Evolutionary conservation across 2,329 filamentous ascomycete genomes (phyloP).

Genomic region (Lomentospora prolificans): DNA sequence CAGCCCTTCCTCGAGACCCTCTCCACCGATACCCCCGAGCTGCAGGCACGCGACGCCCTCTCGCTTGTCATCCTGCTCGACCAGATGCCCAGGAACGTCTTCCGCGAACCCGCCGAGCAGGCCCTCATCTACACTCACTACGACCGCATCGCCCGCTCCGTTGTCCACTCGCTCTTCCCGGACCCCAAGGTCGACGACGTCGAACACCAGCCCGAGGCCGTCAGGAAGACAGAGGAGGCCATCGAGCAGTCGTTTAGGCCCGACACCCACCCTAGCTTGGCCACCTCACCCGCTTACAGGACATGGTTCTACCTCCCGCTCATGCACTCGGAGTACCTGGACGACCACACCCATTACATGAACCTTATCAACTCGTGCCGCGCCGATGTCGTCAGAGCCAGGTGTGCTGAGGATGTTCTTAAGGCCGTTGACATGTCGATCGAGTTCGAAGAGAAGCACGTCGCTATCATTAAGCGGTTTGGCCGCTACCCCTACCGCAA

Average conservation of each 20-base stretch:
- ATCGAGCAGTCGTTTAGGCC: not conserved
- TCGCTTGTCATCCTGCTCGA: constrained; percentile 49
- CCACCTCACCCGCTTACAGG: constrained; percentile 28
- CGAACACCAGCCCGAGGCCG: constrained; percentile 13
- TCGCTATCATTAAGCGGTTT: constrained; percentile 39
- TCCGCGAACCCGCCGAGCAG: constrained; percentile 34
- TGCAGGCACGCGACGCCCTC: constrained; percentile 27
- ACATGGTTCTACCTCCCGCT: constrained; percentile 52
- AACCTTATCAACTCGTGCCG: constrained; percentile 20
- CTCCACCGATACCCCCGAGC: not conserved
- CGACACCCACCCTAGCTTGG: constrained; percentile 11
- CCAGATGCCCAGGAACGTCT: constrained; percentile 53
- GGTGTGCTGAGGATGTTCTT: constrained; percentile 15
- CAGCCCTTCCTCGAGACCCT: constrained; percentile 8
- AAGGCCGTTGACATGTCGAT: constrained; percentile 15
- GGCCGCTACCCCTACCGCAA: constrained; percentile 53
- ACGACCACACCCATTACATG: constrained; percentile 30
- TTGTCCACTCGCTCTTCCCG: constrained; percentile 21
- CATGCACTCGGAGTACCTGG: constrained; percentile 45
- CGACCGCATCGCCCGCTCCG: constrained; percentile 40
- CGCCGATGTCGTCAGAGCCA: constrained; percentile 21
- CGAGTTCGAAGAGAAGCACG: constrained; percentile 34
- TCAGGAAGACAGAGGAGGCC: not conserved
- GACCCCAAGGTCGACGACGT: constrained; percentile 17
- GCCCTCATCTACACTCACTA: constrained; percentile 41